Base-by-base conservation (phyloP, 2,329 filamentous ascomycete genomes). In the Blumeria graminis region DNA sequence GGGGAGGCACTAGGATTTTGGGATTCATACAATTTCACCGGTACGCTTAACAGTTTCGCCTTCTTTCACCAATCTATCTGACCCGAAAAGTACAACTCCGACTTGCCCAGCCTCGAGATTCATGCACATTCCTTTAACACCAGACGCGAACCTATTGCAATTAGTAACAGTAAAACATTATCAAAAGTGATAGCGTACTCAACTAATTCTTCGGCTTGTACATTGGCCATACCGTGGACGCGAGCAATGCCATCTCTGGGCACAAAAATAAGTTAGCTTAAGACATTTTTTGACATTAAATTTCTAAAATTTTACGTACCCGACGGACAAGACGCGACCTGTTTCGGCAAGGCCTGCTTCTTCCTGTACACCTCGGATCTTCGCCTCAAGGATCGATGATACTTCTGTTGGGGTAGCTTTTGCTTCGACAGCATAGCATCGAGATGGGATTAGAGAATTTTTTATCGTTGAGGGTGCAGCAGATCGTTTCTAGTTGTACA, bases 81-180 rank as follows among this genome's bases (percentile, higher is more conserved):
- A 96, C 83, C 92, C 92, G 81, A 98, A 98, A 70, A 98, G 81
- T 81, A 98, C 92, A 69, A 98, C 89, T 94, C 92, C 92, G 77
- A 98, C 92, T 76, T 96, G 92, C 73, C 92, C 92, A 74, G 92
- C 92, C 78, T 98, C 92, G 76, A 98, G 83, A 86, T 98, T 98
- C 90, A 98, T 96, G 86, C 90, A 96, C 92, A 98, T 98, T 74
- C 92, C 92, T 84, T 96, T 96, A 75, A 96, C 92, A 74, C 92
- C 92, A 64, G 92, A 98, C 69, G 92, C 87, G 78, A 98, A 98
- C 80, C 89, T 95, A 64, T 58, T 51, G 35, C 56, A 28, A 59
- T 61, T 60, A 59, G 59, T 14, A 60, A 58, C 59, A 60, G 56
- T 55, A 55, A 34, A 53, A 59, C 58, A 54, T 50, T 11, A 10